Base-by-base conservation (phyloP, 129 eudicot species). In the Centella asiatica region DNA sequence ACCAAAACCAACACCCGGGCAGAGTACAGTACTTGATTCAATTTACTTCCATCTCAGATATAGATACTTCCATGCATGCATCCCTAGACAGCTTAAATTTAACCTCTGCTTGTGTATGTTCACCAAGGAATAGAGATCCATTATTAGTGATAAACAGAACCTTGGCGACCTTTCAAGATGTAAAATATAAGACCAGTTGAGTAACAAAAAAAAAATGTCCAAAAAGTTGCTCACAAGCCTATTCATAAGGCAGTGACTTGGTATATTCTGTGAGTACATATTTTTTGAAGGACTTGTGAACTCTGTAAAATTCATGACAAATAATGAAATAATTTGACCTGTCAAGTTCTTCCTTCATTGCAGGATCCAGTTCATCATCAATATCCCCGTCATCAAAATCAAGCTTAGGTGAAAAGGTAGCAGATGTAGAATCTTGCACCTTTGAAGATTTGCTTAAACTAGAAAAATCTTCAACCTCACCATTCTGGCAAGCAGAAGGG, bases 311-410 rank as follows among this genome's bases (percentile, higher is more conserved):
- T 6, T 59, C 13, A 27, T 27, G 22, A 27, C 25, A 7, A 24
- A 53, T 53, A 26, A 53, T 53, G n/a, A n/a, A n/a, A 53, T 10
- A 4, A 34, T 53, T 10, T 26, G 31, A 67, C 74, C 74, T 73
- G 72, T 78, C 78, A 10, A 68, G 57, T 67, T 73, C 69, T 69
- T 67, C 75, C 65, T 52, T 73, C 55, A 58, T 59, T 29, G 66
- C 73, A 31, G 81, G 81, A 66, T 71, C 76, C 63, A 58, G 34
- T 58, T 79, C 95, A 63, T 85, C 95, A 66, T 85, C 95, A 62
- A 60, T 56, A 70, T 70, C 76, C 25, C 36, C 76, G 57, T 74
- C 80, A 74, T 74, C 80, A 72, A 74, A 74, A 47, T 85, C 86
- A 66, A 61, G 74, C 53, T 79, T 79, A 10, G 60, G 36, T 65